phyloP scores from a whole-genome alignment of 331 rosid species.

The Rosa hybrid region DNA sequence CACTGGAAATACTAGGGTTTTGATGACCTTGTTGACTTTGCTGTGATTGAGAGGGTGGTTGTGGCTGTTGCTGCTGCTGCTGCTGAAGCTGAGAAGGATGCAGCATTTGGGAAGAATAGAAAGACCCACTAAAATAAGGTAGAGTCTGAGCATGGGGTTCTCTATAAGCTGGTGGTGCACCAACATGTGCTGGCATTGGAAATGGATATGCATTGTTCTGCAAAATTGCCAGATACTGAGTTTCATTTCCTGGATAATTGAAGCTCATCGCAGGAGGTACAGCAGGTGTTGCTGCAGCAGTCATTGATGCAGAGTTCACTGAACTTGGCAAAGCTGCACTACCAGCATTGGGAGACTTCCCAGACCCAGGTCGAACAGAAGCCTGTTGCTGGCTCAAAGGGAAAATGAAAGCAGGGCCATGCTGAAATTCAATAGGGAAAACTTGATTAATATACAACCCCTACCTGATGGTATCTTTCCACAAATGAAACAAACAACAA shows the following conservation, averaged over 20 bases:
- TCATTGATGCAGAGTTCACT: slow-evolving; percentile 40
- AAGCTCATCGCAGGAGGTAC: slow-evolving; percentile 75
- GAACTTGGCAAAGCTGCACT: slow-evolving; percentile 43
- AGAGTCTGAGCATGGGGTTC: slow-evolving; percentile 78
- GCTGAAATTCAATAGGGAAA: slow-evolving; percentile 48
- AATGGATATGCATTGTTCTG: slow-evolving; percentile 79
- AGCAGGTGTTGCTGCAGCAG: slow-evolving; percentile 46
- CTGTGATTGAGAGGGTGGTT: slow-evolving; percentile 61
- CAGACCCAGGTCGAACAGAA: slow-evolving; percentile 72
- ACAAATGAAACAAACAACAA: background rate
- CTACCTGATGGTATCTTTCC: background rate
- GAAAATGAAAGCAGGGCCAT: slow-evolving; percentile 84
- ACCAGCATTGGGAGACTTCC: slow-evolving; percentile 66
- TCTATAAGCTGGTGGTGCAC: slow-evolving; percentile 80
- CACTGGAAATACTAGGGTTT: slow-evolving; percentile 64
- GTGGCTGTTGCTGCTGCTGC: slow-evolving; percentile 51
- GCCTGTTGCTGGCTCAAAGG: slow-evolving; percentile 93
- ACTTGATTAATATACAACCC: slow-evolving; percentile 6
- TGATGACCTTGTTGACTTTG: slow-evolving; percentile 75
- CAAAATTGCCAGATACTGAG: slow-evolving; percentile 83
- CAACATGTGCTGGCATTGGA: slow-evolving; percentile 85
- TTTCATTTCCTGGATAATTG: slow-evolving; percentile 81
- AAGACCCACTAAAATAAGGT: slow-evolving; percentile 82
- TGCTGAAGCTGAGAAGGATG: slow-evolving; percentile 82
- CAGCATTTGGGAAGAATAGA: slow-evolving; percentile 80